Conservation (phyloP, 2,329 filamentous ascomycete genomes). For the Fusarium zealandicum region DNA sequence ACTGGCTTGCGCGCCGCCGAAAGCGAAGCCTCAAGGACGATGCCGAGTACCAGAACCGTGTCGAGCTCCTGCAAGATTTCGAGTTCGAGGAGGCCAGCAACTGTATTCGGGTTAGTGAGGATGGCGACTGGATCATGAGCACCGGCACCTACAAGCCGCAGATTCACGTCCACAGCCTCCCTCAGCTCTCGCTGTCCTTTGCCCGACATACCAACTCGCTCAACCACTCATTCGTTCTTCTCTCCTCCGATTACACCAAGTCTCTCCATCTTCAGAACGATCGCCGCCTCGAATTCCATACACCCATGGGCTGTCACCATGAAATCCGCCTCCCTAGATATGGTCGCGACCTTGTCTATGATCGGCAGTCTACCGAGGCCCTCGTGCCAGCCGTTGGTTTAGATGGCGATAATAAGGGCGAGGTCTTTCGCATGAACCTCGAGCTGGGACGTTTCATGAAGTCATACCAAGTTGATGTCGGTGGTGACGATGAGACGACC, state of each 20-base stretch:
- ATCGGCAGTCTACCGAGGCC: slow-evolving; percentile 81
- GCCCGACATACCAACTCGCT: slow-evolving; percentile 89
- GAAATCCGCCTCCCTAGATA: slow-evolving; percentile 90
- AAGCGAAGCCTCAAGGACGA: slow-evolving; percentile 94
- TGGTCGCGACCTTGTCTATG: slow-evolving; percentile 87
- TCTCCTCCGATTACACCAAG: slow-evolving; percentile 92
- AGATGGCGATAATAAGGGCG: slow-evolving; percentile 83
- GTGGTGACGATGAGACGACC: slow-evolving; percentile 76
- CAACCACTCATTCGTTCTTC: slow-evolving; percentile 88
- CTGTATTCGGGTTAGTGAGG: slow-evolving; percentile 88
- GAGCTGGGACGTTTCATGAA: slow-evolving; percentile 94
- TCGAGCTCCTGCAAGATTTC: slow-evolving; percentile 96
- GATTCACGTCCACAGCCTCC: slow-evolving; percentile 94
- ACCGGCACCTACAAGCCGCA: slow-evolving; percentile 75
- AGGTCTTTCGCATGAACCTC: slow-evolving; percentile 91
- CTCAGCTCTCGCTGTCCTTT: slow-evolving; percentile 92
- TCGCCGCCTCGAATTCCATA: slow-evolving; percentile 91
- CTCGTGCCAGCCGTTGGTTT: slow-evolving; percentile 88
- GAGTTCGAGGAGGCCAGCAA: slow-evolving; percentile 95
- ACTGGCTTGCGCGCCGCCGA: slow-evolving; percentile 90
- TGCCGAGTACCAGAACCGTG: slow-evolving; percentile 88
- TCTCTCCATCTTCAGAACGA: slow-evolving; percentile 93
- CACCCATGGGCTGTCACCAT: slow-evolving; percentile 85
- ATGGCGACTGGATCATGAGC: slow-evolving; percentile 97
- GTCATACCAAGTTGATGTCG: slow-evolving; percentile 89